These are phyloP conservation scores for Salix caprea DNA, from an alignment of 345 rosid species.

Conservation along the genomic window DNA sequence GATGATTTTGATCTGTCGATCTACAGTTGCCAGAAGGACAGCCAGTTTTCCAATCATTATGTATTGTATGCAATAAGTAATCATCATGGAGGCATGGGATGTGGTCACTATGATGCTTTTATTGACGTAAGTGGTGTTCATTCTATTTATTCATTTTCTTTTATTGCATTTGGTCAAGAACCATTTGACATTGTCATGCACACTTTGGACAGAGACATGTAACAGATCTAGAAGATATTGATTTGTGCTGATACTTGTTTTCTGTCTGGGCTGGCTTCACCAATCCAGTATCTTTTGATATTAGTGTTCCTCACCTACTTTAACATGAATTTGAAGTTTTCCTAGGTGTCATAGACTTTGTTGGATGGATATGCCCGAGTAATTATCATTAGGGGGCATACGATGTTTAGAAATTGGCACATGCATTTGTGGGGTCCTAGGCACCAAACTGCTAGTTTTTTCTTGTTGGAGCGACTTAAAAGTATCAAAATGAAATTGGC, in stretches of 20 bases:
- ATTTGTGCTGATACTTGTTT: neutral
- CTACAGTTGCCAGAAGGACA: conserved; percentile 6
- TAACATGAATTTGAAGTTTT: neutral
- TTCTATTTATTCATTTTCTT: neutral
- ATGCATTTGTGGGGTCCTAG: neutral
- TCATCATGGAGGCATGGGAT: conserved; percentile 27
- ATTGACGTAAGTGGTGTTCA: conserved; percentile 10
- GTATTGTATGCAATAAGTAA: conserved; percentile 21
- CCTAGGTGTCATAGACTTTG: neutral
- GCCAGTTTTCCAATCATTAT: conserved; percentile 2
- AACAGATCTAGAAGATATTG: neutral
- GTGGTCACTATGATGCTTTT: conserved; percentile 29
- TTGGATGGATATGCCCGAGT: neutral
- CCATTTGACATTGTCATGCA: neutral
- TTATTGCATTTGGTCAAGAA: neutral
- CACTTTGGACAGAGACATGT: neutral
- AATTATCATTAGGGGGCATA: neutral
- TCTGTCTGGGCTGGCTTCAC: neutral
- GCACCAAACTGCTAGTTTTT: no score
- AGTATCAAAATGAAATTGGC: neutral
- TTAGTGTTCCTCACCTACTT: neutral
- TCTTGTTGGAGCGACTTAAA: neutral
- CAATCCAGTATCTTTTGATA: neutral
- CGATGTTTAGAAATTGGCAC: neutral
- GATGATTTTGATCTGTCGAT: conserved; percentile 23